Evolutionary conservation across 306 rosid genomes (phyloP).

Genomic region (Canavalia gladiata): DNA sequence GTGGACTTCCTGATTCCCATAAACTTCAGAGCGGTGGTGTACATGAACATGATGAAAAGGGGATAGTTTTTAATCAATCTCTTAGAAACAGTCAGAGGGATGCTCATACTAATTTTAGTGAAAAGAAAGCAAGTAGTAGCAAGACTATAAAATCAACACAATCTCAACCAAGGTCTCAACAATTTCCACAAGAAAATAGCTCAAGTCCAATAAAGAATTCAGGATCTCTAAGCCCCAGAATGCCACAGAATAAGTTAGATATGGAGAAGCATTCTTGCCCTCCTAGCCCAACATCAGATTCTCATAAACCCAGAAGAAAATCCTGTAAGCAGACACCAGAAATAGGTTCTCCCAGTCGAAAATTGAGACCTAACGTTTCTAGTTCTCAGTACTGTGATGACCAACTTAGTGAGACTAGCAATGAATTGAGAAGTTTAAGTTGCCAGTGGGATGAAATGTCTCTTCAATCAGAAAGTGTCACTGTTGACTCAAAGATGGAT

Average conservation of each 20-base stretch:
- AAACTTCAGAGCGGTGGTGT: constrained; percentile 52
- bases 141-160: constrained; percentile 56
- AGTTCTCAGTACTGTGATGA: constrained; percentile 60
- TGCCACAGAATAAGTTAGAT: constrained; percentile 65
- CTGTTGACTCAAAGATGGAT: constrained; percentile 53
- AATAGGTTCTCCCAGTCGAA: constrained; percentile 58
- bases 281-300: constrained; percentile 63
- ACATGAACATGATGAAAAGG: constrained; percentile 48
- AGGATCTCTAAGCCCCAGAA: constrained; percentile 76
- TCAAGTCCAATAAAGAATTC: constrained; percentile 58
- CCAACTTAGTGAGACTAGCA: constrained; percentile 70
- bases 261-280: constrained; percentile 67
- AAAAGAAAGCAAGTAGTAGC: constrained; percentile 60
- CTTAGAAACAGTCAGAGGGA: constrained; percentile 54
- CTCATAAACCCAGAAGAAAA: constrained; percentile 66
- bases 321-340: constrained; percentile 57
- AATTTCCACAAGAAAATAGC: constrained; percentile 47
- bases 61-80: constrained; percentile 51
- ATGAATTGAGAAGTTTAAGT: constrained; percentile 63
- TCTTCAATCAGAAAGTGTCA: constrained; percentile 55
- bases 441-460: constrained; percentile 67
- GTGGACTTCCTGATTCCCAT: constrained; percentile 48
- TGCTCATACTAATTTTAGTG: constrained; percentile 54
- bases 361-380: constrained; percentile 57
- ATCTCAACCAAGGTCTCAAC: constrained; percentile 59